These are phyloP conservation scores for Triangularia setosa DNA, from an alignment of 2,329 filamentous ascomycete genomes.

Conservation along the genomic window DNA sequence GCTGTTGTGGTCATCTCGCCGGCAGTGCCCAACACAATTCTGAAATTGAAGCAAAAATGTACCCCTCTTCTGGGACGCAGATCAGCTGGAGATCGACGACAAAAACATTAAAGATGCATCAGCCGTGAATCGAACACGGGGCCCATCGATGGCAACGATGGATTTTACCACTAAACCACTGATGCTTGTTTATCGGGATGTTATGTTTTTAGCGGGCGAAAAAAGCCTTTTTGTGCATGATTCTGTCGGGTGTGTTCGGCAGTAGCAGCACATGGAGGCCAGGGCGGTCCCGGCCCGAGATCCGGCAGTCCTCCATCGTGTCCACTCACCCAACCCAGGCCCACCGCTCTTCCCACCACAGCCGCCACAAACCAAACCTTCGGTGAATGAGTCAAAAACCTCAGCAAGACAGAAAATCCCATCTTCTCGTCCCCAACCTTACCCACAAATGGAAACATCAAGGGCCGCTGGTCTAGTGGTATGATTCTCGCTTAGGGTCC, in stretches of 20 bases:
- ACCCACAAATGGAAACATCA: constrained; percentile 1
- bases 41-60: neutral
- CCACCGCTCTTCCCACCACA: neutral
- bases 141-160: constrained; percentile 52
- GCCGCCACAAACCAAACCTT: too few species aligned
- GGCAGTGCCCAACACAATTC: neutral
- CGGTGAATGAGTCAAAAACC: neutral
- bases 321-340: neutral
- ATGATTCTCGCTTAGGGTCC: constrained; percentile 62
- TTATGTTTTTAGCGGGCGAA: neutral
- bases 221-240: neutral
- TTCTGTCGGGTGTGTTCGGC: neutral
- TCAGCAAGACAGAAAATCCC: neutral
- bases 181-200: constrained; percentile 14
- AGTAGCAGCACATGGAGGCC: neutral
- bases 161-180: constrained; percentile 53
- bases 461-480: constrained; percentile 52
- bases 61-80: neutral
- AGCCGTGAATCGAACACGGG: constrained; percentile 28
- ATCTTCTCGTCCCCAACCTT: neutral
- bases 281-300: neutral
- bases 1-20: neutral
- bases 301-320: neutral
- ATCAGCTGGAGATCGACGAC: neutral
- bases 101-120: constrained; percentile 15